Percentiles rank a stretch among this genome's conserved stretches.
phyloP scores from a whole-genome alignment of 495 filamentous ascomycete genomes.

The Penicillium daleae region DNA sequence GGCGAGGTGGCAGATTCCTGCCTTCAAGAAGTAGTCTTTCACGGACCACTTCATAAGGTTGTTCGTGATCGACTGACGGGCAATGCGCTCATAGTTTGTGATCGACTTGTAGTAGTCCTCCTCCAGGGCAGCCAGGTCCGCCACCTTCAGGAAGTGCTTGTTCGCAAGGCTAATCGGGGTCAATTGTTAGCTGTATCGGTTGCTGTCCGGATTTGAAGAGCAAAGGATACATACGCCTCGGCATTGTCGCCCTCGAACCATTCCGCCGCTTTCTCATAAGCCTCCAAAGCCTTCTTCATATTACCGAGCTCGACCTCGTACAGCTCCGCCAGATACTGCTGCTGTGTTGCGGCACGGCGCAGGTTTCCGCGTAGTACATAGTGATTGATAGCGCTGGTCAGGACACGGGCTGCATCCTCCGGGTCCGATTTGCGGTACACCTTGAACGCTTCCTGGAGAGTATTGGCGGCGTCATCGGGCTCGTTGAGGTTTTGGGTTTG shows the following conservation, averaged over 20 bases:
- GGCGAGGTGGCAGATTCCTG: constrained; percentile 80
- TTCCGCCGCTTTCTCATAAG: constrained; percentile 77
- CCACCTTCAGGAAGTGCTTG: constrained; percentile 86
- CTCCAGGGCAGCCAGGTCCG: constrained; percentile 80
- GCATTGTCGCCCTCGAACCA: constrained; percentile 90
- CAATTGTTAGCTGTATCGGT: constrained; percentile 8
- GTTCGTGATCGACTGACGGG: constrained; percentile 69
- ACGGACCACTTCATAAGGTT: constrained; percentile 88
- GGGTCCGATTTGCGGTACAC: constrained; percentile 81
- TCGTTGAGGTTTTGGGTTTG: constrained; percentile 79
- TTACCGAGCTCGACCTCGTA: constrained; percentile 81
- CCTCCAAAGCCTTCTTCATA: constrained; percentile 71
- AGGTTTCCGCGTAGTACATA: constrained; percentile 86
- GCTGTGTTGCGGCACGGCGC: constrained; percentile 82
- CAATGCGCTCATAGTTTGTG: constrained; percentile 79
- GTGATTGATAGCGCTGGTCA: constrained; percentile 74
- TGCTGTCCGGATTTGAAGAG: neutral
- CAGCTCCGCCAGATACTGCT: constrained; percentile 82
- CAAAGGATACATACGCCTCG: constrained; percentile 64
- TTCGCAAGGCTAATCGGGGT: constrained; percentile 68
- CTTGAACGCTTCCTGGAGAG: constrained; percentile 78
- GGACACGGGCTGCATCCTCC: constrained; percentile 73
- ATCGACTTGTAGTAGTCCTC: constrained; percentile 80
- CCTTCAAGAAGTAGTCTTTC: constrained; percentile 92
- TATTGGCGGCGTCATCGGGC: constrained; percentile 85